Evolutionary conservation across 2,329 filamentous ascomycete species (phyloP).

Genomic region (Hypoxylon sp.): DNA sequence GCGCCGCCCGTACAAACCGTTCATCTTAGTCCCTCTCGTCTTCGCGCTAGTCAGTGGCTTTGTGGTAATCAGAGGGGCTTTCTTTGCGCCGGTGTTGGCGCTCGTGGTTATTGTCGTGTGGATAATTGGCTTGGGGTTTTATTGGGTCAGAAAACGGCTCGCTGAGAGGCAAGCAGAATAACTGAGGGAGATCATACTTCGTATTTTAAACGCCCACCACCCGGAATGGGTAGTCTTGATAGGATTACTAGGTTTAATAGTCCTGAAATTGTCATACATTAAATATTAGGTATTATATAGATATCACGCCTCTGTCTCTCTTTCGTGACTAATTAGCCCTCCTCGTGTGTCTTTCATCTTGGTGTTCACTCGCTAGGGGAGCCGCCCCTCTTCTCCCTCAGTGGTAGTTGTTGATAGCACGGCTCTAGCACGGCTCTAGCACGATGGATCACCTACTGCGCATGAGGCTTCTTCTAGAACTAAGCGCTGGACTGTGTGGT

Average conservation of each 20-base stretch:
- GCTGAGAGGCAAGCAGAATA: constrained; percentile 25
- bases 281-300: constrained; percentile 1
- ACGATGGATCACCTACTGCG: neutral
- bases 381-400: no score
- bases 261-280: neutral
- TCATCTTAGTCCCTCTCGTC: constrained; percentile 64
- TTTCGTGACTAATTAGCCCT: neutral
- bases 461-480: neutral
- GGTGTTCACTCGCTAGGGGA: no score
- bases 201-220: neutral
- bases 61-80: constrained; percentile 70
- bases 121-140: constrained; percentile 63
- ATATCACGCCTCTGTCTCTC: neutral
- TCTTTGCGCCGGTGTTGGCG: constrained; percentile 70
- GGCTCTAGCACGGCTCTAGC: neutral
- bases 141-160: constrained; percentile 51
- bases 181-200: neutral
- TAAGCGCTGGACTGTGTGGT: neutral
- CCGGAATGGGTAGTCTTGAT: neutral
- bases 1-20: constrained; percentile 69
- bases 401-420: neutral
- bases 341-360: no score
- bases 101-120: constrained; percentile 67
- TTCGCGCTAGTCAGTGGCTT: constrained; percentile 73
- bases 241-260: neutral